phyloP scores from a whole-genome alignment of 2,329 filamentous ascomycete genomes.

The Helicocarpus griseus region DNA sequence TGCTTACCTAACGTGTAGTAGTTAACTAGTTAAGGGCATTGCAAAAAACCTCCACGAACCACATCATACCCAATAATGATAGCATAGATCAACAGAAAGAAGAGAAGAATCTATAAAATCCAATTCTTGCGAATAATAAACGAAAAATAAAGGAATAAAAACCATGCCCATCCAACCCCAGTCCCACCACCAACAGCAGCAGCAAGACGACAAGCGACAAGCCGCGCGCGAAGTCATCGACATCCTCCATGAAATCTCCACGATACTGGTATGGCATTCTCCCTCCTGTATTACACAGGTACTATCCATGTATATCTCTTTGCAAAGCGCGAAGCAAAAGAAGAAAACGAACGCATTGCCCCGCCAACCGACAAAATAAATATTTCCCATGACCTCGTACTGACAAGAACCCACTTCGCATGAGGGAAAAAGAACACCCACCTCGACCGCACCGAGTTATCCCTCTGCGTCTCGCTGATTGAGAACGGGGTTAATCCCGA shows the following conservation, averaged over 20 bases:
- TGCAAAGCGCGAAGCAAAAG: neutral
- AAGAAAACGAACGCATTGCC: neutral
- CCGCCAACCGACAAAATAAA: neutral
- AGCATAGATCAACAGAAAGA: too few species aligned
- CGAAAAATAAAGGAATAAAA: neutral
- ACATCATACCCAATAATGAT: too few species aligned
- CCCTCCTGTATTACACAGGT: neutral
- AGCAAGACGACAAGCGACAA: slow-evolving; percentile 38
- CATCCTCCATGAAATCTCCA: slow-evolving; percentile 42
- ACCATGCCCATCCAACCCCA: slow-evolving; percentile 1
- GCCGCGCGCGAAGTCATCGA: slow-evolving; percentile 42
- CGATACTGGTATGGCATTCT: slow-evolving; percentile 32
- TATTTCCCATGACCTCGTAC: neutral
- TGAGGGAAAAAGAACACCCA: slow-evolving; percentile 64
- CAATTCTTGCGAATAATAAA: too few species aligned
- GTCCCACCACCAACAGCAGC: slow-evolving; percentile 5
- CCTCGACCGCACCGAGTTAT: slow-evolving; percentile 80
- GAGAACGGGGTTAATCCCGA: slow-evolving; percentile 97
- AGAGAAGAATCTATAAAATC: too few species aligned
- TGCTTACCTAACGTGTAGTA: too few species aligned
- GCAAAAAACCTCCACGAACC: too few species aligned
- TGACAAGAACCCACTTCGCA: neutral
- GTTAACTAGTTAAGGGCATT: too few species aligned
- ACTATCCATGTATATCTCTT: neutral
- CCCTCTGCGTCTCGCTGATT: slow-evolving; percentile 91